Base-by-base conservation (phyloP, 768 basidiomycete genomes). In the Megacollybia marginata region DNA sequence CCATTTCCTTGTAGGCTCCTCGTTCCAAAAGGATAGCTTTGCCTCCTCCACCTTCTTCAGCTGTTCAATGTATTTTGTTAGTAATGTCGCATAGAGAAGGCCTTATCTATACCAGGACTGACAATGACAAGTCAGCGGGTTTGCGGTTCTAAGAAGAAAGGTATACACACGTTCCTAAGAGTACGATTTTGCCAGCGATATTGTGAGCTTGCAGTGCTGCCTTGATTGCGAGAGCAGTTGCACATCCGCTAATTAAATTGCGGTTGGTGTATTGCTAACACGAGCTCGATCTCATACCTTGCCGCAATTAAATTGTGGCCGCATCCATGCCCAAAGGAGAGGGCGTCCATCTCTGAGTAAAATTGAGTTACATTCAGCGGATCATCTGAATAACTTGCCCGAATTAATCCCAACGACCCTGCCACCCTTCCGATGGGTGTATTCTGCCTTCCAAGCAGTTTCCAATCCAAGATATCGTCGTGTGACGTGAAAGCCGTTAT, bases 221-320 rank as follows among this genome's bases (percentile, higher is more conserved):
- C 61, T 83, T 84, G 47, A 90, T 73, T 33, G 85, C 85, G 48
- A 92, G 64, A 31, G 88, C 87, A 42, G 83, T 69, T 34, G 83
- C 89, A 33, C 87, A 79, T 36, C 88, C 88, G 54, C 80, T 79
- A 57, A 83, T 28, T 28, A 6, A 28, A 28, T 28, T 28, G 23
- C 6, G 4, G 23, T 28, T 28, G 23, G 23, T 28, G 23, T 2
- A 28, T 28, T 28, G 23, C 23, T 28, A 6, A 28, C 23, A 28
- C 23, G 6, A 28, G 23, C 23, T 28, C 23, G 2, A 28, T 28
- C 23, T 28, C 23, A 28, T 28, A 28, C 23, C 23, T 28, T 28
- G 23, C 76, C 43, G 88, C 88, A 55, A 90, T 90, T 54, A 92
- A 72, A 63, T 91, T 90, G 64, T 92, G 88, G 1, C 88, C 88